Evolutionary conservation across 176 grass and related monocot species (phyloP).

Genomic region (Elymus sibiricus): DNA sequence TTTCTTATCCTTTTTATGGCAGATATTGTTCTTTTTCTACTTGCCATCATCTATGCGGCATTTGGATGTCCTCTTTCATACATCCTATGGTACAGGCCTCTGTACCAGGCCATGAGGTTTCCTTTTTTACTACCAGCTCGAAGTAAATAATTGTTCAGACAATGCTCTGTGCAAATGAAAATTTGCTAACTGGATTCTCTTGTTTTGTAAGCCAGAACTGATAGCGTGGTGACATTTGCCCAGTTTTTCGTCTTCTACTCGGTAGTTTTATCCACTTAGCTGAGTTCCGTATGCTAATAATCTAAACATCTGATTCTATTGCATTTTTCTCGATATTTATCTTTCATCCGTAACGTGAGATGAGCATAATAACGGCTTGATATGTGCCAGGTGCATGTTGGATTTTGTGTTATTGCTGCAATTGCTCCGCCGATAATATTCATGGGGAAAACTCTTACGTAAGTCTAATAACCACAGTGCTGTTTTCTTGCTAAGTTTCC

Average conservation of each 20-base stretch:
- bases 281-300: neutral
- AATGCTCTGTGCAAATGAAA: neutral
- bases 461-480: slow-evolving; percentile 29
- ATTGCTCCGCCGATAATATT: slow-evolving; percentile 88
- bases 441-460: slow-evolving; percentile 67
- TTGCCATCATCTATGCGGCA: slow-evolving; percentile 74
- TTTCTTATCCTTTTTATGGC: slow-evolving; percentile 21
- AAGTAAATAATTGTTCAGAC: neutral
- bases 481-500: neutral
- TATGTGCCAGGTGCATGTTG: slow-evolving; percentile 63
- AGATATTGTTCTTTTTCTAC: slow-evolving; percentile 77
- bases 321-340: neutral
- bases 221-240: slow-evolving; percentile 73
- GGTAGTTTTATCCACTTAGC: slow-evolving; percentile 41
- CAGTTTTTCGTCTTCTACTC: slow-evolving; percentile 85
- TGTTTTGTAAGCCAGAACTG: slow-evolving; percentile 60
- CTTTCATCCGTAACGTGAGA: neutral
- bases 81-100: slow-evolving; percentile 85
- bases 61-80: slow-evolving; percentile 90
- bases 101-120: slow-evolving; percentile 89
- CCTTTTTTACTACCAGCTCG: neutral
- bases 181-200: slow-evolving; percentile 1
- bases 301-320: neutral
- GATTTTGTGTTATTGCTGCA: slow-evolving; percentile 73
- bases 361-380: slow-evolving; percentile 11